Evolutionary conservation across 75 land plant species (phyloP).

Genomic region (Gnetum montanum): DNA sequence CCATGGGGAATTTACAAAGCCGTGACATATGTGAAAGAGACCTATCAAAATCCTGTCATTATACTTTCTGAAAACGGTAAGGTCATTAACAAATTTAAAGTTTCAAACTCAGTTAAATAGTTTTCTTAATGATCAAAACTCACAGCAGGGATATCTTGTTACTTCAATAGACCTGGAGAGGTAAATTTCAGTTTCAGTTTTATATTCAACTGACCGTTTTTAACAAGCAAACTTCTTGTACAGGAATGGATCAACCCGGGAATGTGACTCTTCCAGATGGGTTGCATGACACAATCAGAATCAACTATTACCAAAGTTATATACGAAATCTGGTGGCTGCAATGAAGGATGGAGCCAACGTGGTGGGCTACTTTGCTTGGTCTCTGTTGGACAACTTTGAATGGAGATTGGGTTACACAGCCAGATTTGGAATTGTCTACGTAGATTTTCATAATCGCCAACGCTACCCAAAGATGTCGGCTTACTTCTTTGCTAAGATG

Average conservation of each 20-base stretch:
- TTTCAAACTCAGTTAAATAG: neutral
- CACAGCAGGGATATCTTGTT: too few species aligned
- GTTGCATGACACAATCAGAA: conserved; percentile 23
- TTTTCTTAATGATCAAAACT: too few species aligned
- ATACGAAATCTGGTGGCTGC: conserved; percentile 16
- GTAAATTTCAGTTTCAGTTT: too few species aligned
- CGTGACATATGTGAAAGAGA: conserved; percentile 33
- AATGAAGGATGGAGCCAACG: conserved; percentile 47
- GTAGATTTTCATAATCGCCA: conserved; percentile 35
- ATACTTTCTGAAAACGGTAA: conserved; percentile 58
- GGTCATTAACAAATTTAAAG: neutral
- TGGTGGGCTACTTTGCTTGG: conserved; percentile 63
- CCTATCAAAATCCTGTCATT: conserved; percentile 35
- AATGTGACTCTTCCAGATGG: conserved; percentile 21
- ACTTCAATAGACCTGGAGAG: too few species aligned
- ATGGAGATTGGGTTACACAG: conserved; percentile 40
- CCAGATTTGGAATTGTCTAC: conserved; percentile 45
- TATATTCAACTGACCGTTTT: too few species aligned
- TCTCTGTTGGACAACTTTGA: conserved; percentile 59
- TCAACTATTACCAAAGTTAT: conserved; percentile 25
- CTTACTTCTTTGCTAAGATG: conserved; percentile 34
- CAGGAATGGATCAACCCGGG: conserved; percentile 44
- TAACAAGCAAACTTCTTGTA: neutral
- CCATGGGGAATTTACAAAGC: conserved; percentile 57
- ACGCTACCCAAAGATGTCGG: conserved; percentile 51